phyloP scores from a whole-genome alignment of 768 basidiomycete genomes.

The Tricholoma matsutake region DNA sequence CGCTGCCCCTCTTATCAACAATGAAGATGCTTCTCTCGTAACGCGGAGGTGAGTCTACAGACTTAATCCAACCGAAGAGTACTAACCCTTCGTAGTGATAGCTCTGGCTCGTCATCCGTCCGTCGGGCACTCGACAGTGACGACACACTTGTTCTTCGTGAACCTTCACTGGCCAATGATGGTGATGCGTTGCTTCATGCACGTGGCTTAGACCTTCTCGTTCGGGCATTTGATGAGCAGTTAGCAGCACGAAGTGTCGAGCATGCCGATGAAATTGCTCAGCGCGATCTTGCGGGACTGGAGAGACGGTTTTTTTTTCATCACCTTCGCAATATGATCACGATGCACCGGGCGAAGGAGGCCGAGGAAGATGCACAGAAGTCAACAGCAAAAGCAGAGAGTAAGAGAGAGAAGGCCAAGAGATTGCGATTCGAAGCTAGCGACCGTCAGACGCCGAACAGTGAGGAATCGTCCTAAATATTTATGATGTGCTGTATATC shows the following conservation, averaged over 20 bases:
- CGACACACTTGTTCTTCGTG: no score
- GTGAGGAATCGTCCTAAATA: no score
- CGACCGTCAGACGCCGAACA: no score
- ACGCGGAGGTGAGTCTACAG: not conserved
- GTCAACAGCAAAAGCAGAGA: no score
- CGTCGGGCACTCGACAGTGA: not conserved
- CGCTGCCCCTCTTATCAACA: not conserved
- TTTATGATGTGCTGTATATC: no score
- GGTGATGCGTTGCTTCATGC: no score
- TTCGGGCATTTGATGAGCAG: not conserved
- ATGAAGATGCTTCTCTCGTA: not conserved
- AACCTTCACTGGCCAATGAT: no score
- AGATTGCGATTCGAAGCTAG: no score
- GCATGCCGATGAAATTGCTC: no score
- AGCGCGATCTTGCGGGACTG: not conserved
- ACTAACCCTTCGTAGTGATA: not conserved
- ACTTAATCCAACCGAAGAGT: not conserved
- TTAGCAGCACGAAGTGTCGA: not conserved
- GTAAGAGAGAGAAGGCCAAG: no score
- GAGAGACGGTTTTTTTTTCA: not conserved
- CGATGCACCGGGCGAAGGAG: not conserved
- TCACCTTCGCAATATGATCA: not conserved
- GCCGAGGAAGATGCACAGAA: no score
- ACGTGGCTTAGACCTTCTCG: not conserved
- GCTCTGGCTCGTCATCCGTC: not conserved